Evolutionary conservation across 2,329 filamentous ascomycete genomes (phyloP), one percentile per base, ranked within the genome.

Genomic region (Aureobasidium pullulans): DNA sequence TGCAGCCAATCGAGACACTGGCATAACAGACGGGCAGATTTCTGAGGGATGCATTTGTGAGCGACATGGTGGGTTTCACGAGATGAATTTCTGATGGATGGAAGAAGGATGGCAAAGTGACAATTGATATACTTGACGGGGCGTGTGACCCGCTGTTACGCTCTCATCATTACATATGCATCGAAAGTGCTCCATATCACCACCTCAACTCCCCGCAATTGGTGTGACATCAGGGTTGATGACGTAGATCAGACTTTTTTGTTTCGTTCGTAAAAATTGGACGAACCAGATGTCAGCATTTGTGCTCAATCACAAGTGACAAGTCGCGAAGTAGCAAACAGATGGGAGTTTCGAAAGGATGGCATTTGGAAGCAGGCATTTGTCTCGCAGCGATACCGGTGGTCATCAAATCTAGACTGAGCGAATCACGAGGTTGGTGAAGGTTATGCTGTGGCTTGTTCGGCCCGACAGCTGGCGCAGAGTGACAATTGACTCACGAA

Each of bases 1-100:
- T 62, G 73, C 72, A 74, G 46, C 79, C 78, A 28, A 85, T 78
- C 7, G 81, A 84, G 70, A 79, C 82, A 60, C 78, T 79, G 46
- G 82, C 82, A 63, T 82, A 83, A 59, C 78, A 80, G 16, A 77
- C 71, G 3, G 80, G 79, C 61, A 83, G 74, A 11, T 67, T 66
- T 66, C 67, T 40, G 16, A 75, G 69, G 9, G 71, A 70, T 23
- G 67, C 61, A 54, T 68, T 64, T 64, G 73, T 69, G 48, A 75
- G 64, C 5, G 69, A 62, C 72, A 75, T 75, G 15, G 23, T 52
- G 13, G 15, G 8, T 37, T 16, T 32, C n/a, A 11, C 7, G 42
- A 39, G 11, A 31, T 8, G 31, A 48, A n/a, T 19, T 8, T 19
- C 19, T 9, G 9, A 8, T 11, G 29, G 15, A 5, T 13, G 19